Conservation (phyloP, 2,329 filamentous ascomycete species). For the Keithomyces neogunnii region DNA sequence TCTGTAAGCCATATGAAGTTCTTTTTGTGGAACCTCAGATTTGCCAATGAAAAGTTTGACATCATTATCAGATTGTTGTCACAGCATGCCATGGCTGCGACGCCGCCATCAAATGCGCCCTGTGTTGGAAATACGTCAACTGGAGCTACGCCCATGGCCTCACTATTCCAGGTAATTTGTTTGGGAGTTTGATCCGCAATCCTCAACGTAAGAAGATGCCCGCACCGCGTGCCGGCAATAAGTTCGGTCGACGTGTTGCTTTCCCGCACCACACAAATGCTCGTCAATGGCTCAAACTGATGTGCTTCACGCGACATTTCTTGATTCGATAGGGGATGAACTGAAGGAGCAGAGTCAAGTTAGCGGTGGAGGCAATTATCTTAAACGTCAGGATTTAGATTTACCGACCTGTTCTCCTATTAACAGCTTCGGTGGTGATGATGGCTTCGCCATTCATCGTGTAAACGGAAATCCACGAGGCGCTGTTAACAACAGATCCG, state of each 20-base stretch:
- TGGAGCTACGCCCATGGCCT: slow-evolving; percentile 28
- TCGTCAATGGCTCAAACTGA: slow-evolving; percentile 35
- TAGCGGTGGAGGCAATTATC: not conserved
- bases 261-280: slow-evolving; percentile 28
- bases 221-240: slow-evolving; percentile 41
- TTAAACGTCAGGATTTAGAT: not conserved
- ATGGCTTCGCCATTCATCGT: slow-evolving; percentile 16
- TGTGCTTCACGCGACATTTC: not conserved
- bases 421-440: slow-evolving; percentile 6
- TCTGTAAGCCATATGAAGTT: slow-evolving; percentile 44
- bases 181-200: slow-evolving; percentile 13
- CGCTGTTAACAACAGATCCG: slow-evolving; percentile 24
- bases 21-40: slow-evolving; percentile 28
- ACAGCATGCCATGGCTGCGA: slow-evolving; percentile 36
- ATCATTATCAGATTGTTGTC: slow-evolving; percentile 38
- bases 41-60: slow-evolving; percentile 23
- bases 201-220: slow-evolving; percentile 37
- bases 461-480: slow-evolving; percentile 25
- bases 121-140: slow-evolving; percentile 23
- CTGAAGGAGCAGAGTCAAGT: not conserved
- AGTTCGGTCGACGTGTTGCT: slow-evolving; percentile 21
- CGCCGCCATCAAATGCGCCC: slow-evolving; percentile 13
- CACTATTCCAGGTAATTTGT: slow-evolving; percentile 17
- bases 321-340: not conserved
- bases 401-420: slow-evolving; percentile 4